Evolutionary conservation across 805 yeast species (phyloP).

Genomic region (Zygosaccharomyces bailii): DNA sequence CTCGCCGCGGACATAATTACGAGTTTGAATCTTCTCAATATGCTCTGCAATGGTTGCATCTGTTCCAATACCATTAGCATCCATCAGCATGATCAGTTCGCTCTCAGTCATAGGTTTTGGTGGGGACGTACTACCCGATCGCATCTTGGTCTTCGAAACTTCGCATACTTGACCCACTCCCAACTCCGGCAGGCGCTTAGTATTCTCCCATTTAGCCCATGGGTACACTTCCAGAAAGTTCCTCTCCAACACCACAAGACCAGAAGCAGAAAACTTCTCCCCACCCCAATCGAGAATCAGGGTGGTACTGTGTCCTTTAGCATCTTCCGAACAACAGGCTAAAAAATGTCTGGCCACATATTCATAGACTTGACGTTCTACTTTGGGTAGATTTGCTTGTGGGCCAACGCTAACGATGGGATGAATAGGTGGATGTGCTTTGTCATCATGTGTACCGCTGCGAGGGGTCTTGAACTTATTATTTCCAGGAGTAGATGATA

Average conservation of each 20-base stretch:
- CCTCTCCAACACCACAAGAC: constrained; percentile 64
- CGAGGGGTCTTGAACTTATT: constrained; percentile 64
- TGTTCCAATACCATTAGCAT: constrained; percentile 95
- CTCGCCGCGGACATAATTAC: constrained; percentile 62
- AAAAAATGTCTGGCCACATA: constrained; percentile 80
- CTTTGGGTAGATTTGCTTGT: constrained; percentile 25
- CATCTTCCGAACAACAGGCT: constrained; percentile 91
- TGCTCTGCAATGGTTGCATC: constrained; percentile 99
- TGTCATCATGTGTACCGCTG: constrained; percentile 79
- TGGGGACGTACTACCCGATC: constrained; percentile 73
- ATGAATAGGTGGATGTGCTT: constrained; percentile 98
- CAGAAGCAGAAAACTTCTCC: constrained; percentile 70
- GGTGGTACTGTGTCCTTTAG: constrained; percentile 67
- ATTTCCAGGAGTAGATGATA: constrained; percentile 37
- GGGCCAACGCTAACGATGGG: constrained; percentile 50
- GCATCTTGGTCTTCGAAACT: constrained; percentile 55
- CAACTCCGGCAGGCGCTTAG: constrained; percentile 64
- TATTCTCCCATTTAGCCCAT: constrained; percentile 73
- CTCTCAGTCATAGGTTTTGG: constrained; percentile 87
- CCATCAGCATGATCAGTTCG: constrained; percentile 90
- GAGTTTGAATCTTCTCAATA: constrained; percentile 67
- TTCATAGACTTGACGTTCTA: constrained; percentile 75
- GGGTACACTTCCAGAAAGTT: constrained; percentile 80
- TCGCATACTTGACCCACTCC: constrained; percentile 52
- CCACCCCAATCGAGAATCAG: constrained; percentile 71